Conservation (phyloP, 108 stramenopile genomes). For the Cyclotella cryptica region DNA sequence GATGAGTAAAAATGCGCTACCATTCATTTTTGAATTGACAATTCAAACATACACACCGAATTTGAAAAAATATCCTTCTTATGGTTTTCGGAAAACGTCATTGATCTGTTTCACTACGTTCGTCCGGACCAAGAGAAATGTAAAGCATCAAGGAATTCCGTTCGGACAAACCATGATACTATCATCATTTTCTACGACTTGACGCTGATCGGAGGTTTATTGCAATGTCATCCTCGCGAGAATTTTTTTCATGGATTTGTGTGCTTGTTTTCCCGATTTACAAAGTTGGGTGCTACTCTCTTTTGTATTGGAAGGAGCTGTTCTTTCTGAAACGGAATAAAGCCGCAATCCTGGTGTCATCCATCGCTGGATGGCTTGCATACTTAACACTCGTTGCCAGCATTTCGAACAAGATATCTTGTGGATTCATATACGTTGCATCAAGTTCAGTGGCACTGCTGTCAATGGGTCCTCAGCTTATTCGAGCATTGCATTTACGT, state of each 20-base stretch:
- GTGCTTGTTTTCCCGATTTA: slow-evolving; percentile 34
- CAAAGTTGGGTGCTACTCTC: slow-evolving; percentile 21
- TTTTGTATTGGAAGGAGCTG: slow-evolving; percentile 30
- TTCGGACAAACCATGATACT: not conserved
- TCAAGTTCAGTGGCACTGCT: slow-evolving; percentile 41
- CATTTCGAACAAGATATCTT: slow-evolving; percentile 20
- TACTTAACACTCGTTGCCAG: slow-evolving; percentile 49
- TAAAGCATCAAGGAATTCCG: too few species aligned
- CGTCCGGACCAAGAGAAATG: too few species aligned
- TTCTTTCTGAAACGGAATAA: slow-evolving; percentile 34
- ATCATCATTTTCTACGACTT: not conserved
- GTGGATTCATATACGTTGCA: slow-evolving; percentile 38
- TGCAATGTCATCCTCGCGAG: not conserved
- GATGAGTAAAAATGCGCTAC: too few species aligned
- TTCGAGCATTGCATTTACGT: slow-evolving; percentile 27
- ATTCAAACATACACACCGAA: too few species aligned
- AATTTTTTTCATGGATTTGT: slow-evolving; percentile 15
- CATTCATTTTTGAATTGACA: too few species aligned
- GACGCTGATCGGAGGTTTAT: not conserved
- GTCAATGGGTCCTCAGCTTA: slow-evolving; percentile 40
- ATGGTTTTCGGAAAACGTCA: too few species aligned
- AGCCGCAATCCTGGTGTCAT: slow-evolving; percentile 24
- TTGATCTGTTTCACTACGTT: too few species aligned
- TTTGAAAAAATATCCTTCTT: too few species aligned
- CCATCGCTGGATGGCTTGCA: slow-evolving; percentile 53